Evolutionary conservation across 257 asterid species (phyloP).

Genomic region (Osmanthus fragrans): DNA sequence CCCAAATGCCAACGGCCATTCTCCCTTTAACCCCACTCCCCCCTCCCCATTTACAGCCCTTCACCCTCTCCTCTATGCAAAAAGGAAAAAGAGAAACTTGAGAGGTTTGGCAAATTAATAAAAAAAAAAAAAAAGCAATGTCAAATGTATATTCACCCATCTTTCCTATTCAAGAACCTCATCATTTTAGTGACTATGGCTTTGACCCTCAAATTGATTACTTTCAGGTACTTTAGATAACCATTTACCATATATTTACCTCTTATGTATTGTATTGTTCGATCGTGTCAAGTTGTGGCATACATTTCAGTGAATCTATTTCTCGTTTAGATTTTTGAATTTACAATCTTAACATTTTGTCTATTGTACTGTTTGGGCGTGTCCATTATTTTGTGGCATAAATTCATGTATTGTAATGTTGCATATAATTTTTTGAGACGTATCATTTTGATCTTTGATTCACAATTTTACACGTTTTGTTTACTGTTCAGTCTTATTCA

Average conservation of each 20-base stretch:
- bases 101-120: background rate
- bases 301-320: no score
- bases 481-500: background rate
- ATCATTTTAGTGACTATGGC: constrained; percentile 73
- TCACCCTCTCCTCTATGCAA: background rate
- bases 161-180: constrained; percentile 56
- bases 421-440: no score
- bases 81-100: background rate
- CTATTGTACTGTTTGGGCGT: no score
- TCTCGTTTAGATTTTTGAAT: no score
- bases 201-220: constrained; percentile 77
- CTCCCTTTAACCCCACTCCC: background rate
- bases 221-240: constrained; percentile 48
- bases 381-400: no score
- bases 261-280: background rate
- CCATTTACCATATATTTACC: background rate
- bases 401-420: no score
- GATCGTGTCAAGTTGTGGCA: background rate
- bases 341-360: background rate
- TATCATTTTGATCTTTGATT: no score
- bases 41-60: background rate
- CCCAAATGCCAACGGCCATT: constrained; percentile 38
- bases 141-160: constrained; percentile 47
- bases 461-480: no score
- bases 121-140: constrained; percentile 23